A percentile compares a stretch with the other conserved stretches of the same genome.
Evolutionary conservation across 192 early-diverging fungal genomes (phyloP).

Genomic region (Podila horticola): DNA sequence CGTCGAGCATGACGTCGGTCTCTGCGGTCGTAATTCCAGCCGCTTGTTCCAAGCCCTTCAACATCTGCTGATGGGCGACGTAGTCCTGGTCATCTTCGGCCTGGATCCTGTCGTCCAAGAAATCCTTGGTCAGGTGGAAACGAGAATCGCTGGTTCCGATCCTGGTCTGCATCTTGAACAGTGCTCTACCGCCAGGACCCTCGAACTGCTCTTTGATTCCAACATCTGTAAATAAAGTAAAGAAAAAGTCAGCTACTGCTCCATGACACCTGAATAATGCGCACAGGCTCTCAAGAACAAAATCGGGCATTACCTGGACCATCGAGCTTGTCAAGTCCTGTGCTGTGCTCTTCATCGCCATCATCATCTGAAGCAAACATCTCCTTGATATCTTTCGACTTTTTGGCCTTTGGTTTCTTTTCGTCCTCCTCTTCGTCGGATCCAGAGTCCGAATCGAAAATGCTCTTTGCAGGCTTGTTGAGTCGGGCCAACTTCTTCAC

Average conservation of each 20-base stretch:
- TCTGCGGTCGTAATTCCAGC: slow-evolving; percentile 1
- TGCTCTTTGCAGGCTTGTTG: slow-evolving; percentile 43
- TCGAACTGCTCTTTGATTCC: slow-evolving; percentile 64
- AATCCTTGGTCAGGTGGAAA: slow-evolving; percentile 62
- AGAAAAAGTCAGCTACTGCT: background rate
- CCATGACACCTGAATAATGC: too few relatives aligned
- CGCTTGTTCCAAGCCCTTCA: slow-evolving; percentile 17
- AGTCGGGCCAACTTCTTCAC: slow-evolving; percentile 26
- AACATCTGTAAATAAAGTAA: slow-evolving; percentile 29
- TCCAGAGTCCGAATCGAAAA: slow-evolving; percentile 49
- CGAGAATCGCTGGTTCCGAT: slow-evolving; percentile 59
- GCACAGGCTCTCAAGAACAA: background rate
- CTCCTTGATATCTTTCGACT: slow-evolving; percentile 48
- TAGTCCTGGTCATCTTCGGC: slow-evolving; percentile 40
- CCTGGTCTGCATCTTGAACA: slow-evolving; percentile 58
- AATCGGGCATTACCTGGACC: slow-evolving; percentile 19
- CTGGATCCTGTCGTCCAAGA: slow-evolving; percentile 55
- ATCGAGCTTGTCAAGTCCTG: slow-evolving; percentile 4
- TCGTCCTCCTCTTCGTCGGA: slow-evolving; percentile 18
- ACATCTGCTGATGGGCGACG: slow-evolving; percentile 38
- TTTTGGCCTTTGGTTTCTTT: slow-evolving; percentile 4
- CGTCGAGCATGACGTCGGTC: slow-evolving; percentile 26
- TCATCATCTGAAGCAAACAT: slow-evolving; percentile 65
- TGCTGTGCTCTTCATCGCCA: slow-evolving; percentile 22
- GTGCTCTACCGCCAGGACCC: slow-evolving; percentile 57